A percentile compares a stretch with the other conserved stretches of the same genome.
phyloP scores from a whole-genome alignment of 257 asterid genomes.

The Oldenlandia corymbosa region DNA sequence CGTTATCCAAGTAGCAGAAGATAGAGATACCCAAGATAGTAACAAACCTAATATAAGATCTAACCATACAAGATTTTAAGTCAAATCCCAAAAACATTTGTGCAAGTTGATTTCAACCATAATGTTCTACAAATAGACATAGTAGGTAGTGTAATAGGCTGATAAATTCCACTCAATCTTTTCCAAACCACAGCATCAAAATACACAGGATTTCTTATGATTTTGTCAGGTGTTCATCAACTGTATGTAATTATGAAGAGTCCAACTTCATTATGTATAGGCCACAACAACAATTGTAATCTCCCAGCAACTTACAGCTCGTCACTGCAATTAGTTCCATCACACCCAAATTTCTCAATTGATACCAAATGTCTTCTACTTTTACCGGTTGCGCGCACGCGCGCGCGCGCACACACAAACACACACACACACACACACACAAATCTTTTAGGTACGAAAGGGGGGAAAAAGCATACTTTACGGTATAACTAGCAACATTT shows the following conservation, averaged over 20 bases:
- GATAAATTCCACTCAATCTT: neutral
- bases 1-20: neutral
- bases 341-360: neutral
- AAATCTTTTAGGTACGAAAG: too few species aligned
- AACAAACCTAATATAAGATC: neutral
- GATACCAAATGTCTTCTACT: neutral
- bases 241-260: neutral
- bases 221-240: neutral
- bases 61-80: neutral
- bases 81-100: neutral
- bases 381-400: too few species aligned
- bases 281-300: neutral
- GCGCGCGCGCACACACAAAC: too few species aligned
- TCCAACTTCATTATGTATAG: neutral
- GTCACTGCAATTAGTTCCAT: neutral
- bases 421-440: too few species aligned
- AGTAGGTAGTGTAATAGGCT: neutral
- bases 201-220: neutral
- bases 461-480: too few species aligned
- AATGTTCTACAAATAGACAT: neutral
- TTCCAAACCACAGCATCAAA: neutral
- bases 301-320: neutral
- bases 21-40: neutral
- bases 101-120: neutral
- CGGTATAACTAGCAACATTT: neutral